Evolutionary conservation across 2,329 filamentous ascomycete species (phyloP).

Genomic region (Cercospora zeina): DNA sequence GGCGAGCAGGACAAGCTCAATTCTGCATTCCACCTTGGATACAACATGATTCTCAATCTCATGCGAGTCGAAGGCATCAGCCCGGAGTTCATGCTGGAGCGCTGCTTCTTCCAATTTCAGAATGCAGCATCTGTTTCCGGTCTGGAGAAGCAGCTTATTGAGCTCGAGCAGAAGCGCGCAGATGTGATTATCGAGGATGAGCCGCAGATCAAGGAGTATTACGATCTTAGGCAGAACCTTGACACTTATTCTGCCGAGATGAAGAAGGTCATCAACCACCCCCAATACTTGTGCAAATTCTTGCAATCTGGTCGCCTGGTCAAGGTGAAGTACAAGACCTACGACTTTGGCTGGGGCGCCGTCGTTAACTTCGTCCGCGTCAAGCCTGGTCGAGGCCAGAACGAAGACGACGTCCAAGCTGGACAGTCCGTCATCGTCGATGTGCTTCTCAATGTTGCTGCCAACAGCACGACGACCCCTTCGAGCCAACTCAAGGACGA

Average conservation of each 20-base stretch:
- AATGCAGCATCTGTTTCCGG: slow-evolving; percentile 83
- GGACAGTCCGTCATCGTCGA: slow-evolving; percentile 83
- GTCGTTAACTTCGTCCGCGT: slow-evolving; percentile 72
- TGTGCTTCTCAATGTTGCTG: slow-evolving; percentile 68
- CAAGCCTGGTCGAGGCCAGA: slow-evolving; percentile 60
- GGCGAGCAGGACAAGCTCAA: slow-evolving; percentile 97
- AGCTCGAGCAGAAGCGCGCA: slow-evolving; percentile 73
- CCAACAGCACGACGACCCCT: slow-evolving; percentile 52
- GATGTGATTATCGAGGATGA: slow-evolving; percentile 81
- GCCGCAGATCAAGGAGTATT: slow-evolving; percentile 87
- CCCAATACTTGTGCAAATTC: slow-evolving; percentile 80
- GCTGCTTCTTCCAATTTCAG: slow-evolving; percentile 97
- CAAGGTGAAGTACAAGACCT: slow-evolving; percentile 73
- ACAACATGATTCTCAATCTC: slow-evolving; percentile 98
- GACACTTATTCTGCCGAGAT: slow-evolving; percentile 84
- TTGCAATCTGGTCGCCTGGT: slow-evolving; percentile 86
- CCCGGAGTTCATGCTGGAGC: slow-evolving; percentile 97
- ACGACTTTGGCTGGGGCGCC: slow-evolving; percentile 93
- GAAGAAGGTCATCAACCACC: slow-evolving; percentile 87
- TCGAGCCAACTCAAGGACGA: slow-evolving; percentile 48
- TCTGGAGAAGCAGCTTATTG: slow-evolving; percentile 78
- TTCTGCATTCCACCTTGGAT: slow-evolving; percentile 94
- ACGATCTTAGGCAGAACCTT: slow-evolving; percentile 81
- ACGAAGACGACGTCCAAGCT: slow-evolving; percentile 65
- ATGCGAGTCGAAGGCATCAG: slow-evolving; percentile 99